Evolutionary conservation across 345 rosid species (phyloP).

Genomic region (Hibiscus syriacus): DNA sequence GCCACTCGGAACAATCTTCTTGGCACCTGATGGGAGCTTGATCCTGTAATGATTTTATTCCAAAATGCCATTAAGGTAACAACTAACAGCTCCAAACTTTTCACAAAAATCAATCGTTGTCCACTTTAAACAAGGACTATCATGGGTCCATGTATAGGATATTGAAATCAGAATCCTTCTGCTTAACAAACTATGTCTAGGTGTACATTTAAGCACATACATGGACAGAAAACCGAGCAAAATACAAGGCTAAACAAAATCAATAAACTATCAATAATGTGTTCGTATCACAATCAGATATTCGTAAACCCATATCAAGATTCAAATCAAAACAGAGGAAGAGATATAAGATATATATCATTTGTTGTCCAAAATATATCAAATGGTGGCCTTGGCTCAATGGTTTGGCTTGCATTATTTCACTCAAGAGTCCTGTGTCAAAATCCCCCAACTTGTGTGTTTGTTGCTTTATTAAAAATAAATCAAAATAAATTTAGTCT

Average conservation of each 20-base stretch:
- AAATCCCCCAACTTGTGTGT: too few relatives aligned
- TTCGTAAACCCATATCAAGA: background rate
- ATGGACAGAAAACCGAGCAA: background rate
- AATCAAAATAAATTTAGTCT: too few relatives aligned
- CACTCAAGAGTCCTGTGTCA: too few relatives aligned
- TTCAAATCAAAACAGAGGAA: background rate
- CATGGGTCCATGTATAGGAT: background rate
- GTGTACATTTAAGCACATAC: background rate
- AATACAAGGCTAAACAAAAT: background rate
- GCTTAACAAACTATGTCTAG: background rate
- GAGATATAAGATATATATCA: too few relatives aligned
- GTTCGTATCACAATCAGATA: background rate
- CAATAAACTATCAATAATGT: background rate
- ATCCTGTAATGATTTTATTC: constrained; percentile 22
- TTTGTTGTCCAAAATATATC: too few relatives aligned
- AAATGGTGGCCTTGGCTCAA: too few relatives aligned
- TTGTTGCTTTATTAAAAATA: too few relatives aligned
- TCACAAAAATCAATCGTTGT: background rate
- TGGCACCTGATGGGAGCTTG: constrained; percentile 69
- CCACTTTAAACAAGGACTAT: too few relatives aligned
- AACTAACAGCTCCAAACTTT: background rate
- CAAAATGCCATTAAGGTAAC: background rate
- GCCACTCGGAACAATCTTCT: constrained; percentile 63
- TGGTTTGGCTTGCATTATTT: too few relatives aligned
- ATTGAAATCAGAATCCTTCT: too few relatives aligned